A percentile compares a stretch with the other conserved stretches of the same genome.
These are phyloP conservation scores for Xylaria scruposa DNA, from an alignment of 495 filamentous ascomycete species.

Conservation along the genomic window DNA sequence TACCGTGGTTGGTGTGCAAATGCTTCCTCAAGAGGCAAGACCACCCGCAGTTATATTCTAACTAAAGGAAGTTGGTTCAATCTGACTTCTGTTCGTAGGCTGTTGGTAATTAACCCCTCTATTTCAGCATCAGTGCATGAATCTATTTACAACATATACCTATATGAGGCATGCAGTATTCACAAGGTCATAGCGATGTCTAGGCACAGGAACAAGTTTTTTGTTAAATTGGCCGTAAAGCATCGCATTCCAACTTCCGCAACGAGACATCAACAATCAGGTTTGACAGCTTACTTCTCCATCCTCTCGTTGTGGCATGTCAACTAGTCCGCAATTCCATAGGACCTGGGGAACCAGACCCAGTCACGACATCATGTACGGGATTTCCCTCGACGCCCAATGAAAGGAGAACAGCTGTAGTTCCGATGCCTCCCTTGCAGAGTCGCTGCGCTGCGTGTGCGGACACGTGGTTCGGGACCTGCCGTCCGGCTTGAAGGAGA, in stretches of 20 bases:
- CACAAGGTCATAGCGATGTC: conserved; percentile 1
- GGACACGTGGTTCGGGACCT: conserved; percentile 24
- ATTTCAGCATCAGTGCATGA: conserved; percentile 14
- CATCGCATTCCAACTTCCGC: neutral
- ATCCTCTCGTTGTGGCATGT: neutral
- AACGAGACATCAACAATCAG: neutral
- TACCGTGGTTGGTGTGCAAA: conserved; percentile 12
- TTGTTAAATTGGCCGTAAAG: neutral
- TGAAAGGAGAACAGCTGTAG: conserved; percentile 26
- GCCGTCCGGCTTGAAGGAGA: conserved; percentile 5
- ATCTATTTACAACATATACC: neutral
- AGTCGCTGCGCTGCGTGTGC: neutral
- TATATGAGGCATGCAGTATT: neutral
- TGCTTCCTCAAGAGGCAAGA: conserved; percentile 7
- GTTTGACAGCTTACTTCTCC: neutral
- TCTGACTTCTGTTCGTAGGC: neutral
- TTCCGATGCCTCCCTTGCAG: neutral
- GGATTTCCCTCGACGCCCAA: neutral
- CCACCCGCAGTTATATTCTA: neutral
- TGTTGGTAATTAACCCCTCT: neutral
- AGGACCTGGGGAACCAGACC: conserved; percentile 2
- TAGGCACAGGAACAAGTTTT: neutral
- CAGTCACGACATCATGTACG: neutral
- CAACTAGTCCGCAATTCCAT: conserved; percentile 3
- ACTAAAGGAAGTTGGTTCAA: neutral